Base-by-base conservation (phyloP, 2,329 filamentous ascomycete species). In the Ophiostoma triangulosporum region DNA sequence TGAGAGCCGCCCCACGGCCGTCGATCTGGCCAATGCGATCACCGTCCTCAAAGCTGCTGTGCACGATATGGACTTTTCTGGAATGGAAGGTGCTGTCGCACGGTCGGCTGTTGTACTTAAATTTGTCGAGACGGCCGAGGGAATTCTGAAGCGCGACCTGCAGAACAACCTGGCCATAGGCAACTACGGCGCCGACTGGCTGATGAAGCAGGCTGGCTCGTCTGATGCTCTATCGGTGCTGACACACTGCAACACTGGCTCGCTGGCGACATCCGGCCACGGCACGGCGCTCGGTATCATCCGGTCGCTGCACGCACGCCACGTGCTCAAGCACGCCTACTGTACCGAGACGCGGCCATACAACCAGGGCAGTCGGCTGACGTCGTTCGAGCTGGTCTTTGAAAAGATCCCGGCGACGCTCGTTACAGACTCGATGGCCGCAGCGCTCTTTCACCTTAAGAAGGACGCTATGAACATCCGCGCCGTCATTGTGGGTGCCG, bases 191-290 rank as follows among this genome's bases (percentile, higher is more conserved):
- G 87, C 89, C 0, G 75, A 82, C 59, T 98, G 93, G 87, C 83
- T 98, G 32, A 69, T 80, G 54, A 70, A 75, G 38, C 80, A 87
- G 63, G 72, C 68, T 20, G 65, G 38, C 6, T 11, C 74, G 38
- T 49, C 69, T 58, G 66, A 75, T 59, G 62, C 73, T 65, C 62
- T 95, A 48, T 88, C 87, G n/a, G 84, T 98, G 43, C 71, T 98
- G 60, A 98, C 93, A 11, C 94, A 98, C 69, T 98, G 93, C 75
- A 98, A 98, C 68, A 98, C 93, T 22, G 93, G 93, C 27, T 96
- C 91, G 20, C 81, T 98, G 32, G 93, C 93, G 26, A 98, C 93
- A 1, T 95, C 93, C 15, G 93, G 93, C n/a, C 95, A 97, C 65
- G 93, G 93, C 51, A 98, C 93, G 11, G 93, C 93, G 0, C 75